Conservation (phyloP, 2,329 filamentous ascomycete species). For the Sphaceloma murrayae region DNA sequence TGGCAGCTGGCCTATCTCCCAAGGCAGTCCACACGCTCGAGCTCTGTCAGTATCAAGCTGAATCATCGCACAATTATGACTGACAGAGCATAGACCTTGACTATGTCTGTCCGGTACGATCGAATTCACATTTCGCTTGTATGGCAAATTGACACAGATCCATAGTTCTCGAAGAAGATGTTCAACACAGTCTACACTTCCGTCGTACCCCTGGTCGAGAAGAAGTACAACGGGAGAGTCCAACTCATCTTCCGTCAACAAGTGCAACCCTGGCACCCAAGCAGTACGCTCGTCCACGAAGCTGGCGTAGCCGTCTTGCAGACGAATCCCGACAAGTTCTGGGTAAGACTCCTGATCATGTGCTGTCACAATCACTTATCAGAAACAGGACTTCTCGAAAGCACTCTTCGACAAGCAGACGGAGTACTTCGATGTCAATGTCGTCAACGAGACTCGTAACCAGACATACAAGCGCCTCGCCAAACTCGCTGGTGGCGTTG, state of each 20-base stretch:
- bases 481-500: slow-evolving; percentile 58
- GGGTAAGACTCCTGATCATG: slow-evolving; percentile 30
- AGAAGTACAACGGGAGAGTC: slow-evolving; percentile 52
- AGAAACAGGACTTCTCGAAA: slow-evolving; percentile 50
- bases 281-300: slow-evolving; percentile 61
- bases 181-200: slow-evolving; percentile 63
- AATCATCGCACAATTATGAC: not conserved
- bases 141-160: slow-evolving; percentile 12
- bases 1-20: slow-evolving; percentile 40
- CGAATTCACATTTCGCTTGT: not conserved
- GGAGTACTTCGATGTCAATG: slow-evolving; percentile 73
- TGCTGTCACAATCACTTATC: not conserved
- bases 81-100: slow-evolving; percentile 53
- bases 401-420: slow-evolving; percentile 60
- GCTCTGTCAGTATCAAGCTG: slow-evolving; percentile 35
- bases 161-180: slow-evolving; percentile 54
- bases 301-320: slow-evolving; percentile 71
- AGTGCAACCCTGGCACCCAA: slow-evolving; percentile 91
- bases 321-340: slow-evolving; percentile 63
- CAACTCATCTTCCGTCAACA: slow-evolving; percentile 82
- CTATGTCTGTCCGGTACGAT: slow-evolving; percentile 69
- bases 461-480: slow-evolving; percentile 71
- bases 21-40: slow-evolving; percentile 44
- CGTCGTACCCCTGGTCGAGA: slow-evolving; percentile 55
- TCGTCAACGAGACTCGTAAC: slow-evolving; percentile 79